These are phyloP conservation scores for Aspergillus oerlinghausenensis DNA, from an alignment of 2,329 filamentous ascomycete genomes.

Conservation along the genomic window DNA sequence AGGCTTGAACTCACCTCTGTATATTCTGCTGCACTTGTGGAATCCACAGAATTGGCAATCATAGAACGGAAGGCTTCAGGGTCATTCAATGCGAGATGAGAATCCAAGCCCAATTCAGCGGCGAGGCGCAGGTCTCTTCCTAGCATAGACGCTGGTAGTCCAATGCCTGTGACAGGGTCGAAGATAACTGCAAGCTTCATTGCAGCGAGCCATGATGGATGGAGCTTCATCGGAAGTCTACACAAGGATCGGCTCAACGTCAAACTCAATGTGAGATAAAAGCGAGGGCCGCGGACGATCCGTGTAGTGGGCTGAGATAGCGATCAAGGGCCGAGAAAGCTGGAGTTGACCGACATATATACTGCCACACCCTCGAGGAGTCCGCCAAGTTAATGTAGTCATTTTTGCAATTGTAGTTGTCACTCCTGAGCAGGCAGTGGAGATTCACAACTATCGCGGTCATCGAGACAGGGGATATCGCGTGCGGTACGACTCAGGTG, in stretches of 20 bases:
- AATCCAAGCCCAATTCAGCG: slow-evolving; percentile 17
- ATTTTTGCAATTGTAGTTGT: not conserved
- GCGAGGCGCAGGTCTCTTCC: slow-evolving; percentile 15
- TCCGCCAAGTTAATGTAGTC: not conserved
- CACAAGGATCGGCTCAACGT: not conserved
- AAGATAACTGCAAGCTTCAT: slow-evolving; percentile 5
- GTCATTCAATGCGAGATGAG: slow-evolving; percentile 9
- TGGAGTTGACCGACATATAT: not conserved
- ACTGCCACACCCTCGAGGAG: not conserved
- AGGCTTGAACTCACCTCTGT: slow-evolving; percentile 8
- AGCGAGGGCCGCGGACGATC: too few relatives aligned
- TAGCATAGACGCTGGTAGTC: slow-evolving; percentile 10
- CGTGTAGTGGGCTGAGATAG: too few relatives aligned
- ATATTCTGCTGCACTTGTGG: slow-evolving; percentile 10
- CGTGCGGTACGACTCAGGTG: slow-evolving; percentile 7
- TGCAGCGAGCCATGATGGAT: not conserved
- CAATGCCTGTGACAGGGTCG: slow-evolving; percentile 10
- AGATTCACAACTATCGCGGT: not conserved
- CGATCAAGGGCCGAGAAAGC: not conserved
- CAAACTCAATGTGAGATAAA: not conserved
- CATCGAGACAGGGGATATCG: slow-evolving; percentile 4
- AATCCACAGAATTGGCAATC: slow-evolving; percentile 1
- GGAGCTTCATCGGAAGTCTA: not conserved
- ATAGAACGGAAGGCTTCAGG: slow-evolving; percentile 10
- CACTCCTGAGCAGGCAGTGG: not conserved